Conservation (phyloP, 768 basidiomycete genomes). For the Phlebiopsis flavidoalba region DNA sequence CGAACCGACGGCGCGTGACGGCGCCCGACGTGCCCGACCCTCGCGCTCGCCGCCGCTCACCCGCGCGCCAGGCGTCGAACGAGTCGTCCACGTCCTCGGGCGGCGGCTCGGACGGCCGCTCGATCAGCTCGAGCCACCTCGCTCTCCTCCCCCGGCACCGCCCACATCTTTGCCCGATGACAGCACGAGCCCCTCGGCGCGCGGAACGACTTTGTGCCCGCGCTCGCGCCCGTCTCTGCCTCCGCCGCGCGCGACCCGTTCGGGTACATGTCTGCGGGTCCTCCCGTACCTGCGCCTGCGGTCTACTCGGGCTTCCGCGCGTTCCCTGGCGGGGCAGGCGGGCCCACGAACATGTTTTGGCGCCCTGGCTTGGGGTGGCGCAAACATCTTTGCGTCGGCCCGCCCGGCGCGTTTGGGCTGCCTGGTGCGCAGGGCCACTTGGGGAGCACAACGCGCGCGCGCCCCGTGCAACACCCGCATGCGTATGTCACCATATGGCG, state of each 20-base stretch:
- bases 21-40: constrained; percentile 6
- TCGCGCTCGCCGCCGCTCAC: not conserved
- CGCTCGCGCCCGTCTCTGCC: not conserved
- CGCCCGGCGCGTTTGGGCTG: not conserved
- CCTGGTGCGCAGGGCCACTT: constrained; percentile 14
- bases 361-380: not conserved
- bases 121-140: constrained; percentile 6
- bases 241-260: constrained; percentile 20
- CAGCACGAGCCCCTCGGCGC: not conserved
- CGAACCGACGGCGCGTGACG: constrained; percentile 19
- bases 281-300: not conserved
- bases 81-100: constrained; percentile 10
- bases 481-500: constrained; percentile 85
- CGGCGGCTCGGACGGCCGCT: constrained; percentile 1
- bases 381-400: not conserved
- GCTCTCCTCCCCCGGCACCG: constrained; percentile 8
- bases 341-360: not conserved
- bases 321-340: not conserved
- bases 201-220: constrained; percentile 28
- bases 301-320: constrained; percentile 1
- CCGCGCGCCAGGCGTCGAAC: constrained; percentile 15
- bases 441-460: constrained; percentile 34
- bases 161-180: constrained; percentile 10
- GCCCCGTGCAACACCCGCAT: constrained; percentile 60
- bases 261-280: constrained; percentile 15